Conservation (phyloP, 2,329 filamentous ascomycete species). For the Fusarium sp. region DNA sequence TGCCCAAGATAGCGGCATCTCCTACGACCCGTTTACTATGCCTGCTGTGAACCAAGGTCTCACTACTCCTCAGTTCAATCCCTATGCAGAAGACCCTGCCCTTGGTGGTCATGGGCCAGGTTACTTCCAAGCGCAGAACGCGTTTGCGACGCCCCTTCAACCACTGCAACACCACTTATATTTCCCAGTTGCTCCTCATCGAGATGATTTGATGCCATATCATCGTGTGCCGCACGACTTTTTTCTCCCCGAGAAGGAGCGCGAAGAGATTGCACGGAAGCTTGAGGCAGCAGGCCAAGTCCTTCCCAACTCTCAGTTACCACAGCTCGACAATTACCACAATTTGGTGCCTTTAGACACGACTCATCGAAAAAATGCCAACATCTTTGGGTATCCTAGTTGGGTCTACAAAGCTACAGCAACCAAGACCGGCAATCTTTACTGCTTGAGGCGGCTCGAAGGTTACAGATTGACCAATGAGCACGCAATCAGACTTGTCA, state of each 20-base stretch:
- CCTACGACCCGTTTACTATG: constrained; percentile 74
- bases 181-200: constrained; percentile 84
- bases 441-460: constrained; percentile 87
- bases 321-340: constrained; percentile 88
- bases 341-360: constrained; percentile 91
- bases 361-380: constrained; percentile 79
- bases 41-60: constrained; percentile 63
- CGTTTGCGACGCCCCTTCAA: constrained; percentile 65
- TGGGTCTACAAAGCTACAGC: constrained; percentile 97
- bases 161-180: constrained; percentile 93
- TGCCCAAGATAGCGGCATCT: constrained; percentile 55
- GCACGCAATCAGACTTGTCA: constrained; percentile 84
- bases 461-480: constrained; percentile 90
- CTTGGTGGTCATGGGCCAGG: constrained; percentile 67
- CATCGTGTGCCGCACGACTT: constrained; percentile 91
- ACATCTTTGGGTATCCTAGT: constrained; percentile 86
- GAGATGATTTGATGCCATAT: constrained; percentile 83
- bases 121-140: constrained; percentile 72
- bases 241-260: constrained; percentile 86
- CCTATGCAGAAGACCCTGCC: constrained; percentile 79
- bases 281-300: constrained; percentile 86
- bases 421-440: constrained; percentile 87
- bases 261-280: constrained; percentile 91
- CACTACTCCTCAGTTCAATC: constrained; percentile 70
- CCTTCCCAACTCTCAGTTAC: constrained; percentile 80